Evolutionary conservation across 345 rosid genomes (phyloP).

Genomic region (Brassica nigra): DNA sequence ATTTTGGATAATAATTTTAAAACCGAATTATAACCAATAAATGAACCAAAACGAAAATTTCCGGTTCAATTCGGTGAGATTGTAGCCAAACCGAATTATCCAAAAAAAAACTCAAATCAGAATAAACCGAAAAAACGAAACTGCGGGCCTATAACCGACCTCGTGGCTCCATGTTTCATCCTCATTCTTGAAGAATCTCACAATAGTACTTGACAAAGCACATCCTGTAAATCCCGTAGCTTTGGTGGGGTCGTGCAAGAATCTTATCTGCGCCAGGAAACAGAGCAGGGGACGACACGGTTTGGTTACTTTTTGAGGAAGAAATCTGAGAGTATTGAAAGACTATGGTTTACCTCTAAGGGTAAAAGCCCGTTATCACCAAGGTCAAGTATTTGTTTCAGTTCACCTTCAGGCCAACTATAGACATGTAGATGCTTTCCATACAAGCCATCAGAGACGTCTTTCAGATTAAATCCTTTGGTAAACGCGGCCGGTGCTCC

Average conservation of each 20-base stretch:
- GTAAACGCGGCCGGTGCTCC: constrained; percentile 86
- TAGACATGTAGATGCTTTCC: constrained; percentile 79
- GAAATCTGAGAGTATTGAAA: background rate
- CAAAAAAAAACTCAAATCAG: no score
- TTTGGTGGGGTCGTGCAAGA: constrained; percentile 81
- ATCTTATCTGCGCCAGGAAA: constrained; percentile 57
- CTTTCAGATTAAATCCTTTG: constrained; percentile 74
- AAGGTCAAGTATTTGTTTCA: constrained; percentile 83
- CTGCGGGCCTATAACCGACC: constrained; percentile 39
- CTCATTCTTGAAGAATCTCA: constrained; percentile 69
- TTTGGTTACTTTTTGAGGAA: constrained; percentile 10
- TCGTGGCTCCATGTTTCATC: constrained; percentile 85
- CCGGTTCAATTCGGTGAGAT: no score
- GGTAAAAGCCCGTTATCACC: constrained; percentile 72
- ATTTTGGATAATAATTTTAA: no score
- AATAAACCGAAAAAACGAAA: no score
- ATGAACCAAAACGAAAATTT: no score
- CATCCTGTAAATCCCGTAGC: constrained; percentile 70
- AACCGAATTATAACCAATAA: no score
- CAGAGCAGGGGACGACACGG: background rate
- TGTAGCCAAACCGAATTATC: no score
- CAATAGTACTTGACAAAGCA: constrained; percentile 72
- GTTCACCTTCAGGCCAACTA: constrained; percentile 82
- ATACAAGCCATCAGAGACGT: constrained; percentile 79
- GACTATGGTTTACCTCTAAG: constrained; percentile 55